Percentiles rank a stretch among this genome's conserved stretches.
phyloP scores from a whole-genome alignment of 2,329 filamentous ascomycete genomes.

The Gaeumannomyces tritici region DNA sequence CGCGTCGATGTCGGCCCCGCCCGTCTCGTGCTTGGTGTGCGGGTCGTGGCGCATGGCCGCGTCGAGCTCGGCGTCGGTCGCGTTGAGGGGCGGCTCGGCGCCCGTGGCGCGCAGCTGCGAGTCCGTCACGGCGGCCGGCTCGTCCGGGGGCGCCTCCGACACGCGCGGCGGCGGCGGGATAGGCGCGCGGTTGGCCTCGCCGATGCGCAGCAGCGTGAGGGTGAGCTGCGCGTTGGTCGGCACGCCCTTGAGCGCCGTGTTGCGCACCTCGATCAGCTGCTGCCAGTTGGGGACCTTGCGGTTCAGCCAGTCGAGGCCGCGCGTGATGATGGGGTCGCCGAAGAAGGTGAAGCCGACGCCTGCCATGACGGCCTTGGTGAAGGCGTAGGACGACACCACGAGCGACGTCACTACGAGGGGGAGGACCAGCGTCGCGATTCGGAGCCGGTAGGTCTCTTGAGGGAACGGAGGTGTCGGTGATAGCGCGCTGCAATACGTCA shows the following conservation, averaged over 20 bases:
- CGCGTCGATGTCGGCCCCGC: conserved; percentile 36
- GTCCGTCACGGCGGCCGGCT: conserved; percentile 29
- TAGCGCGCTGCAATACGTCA: conserved; percentile 33
- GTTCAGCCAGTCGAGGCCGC: conserved; percentile 50
- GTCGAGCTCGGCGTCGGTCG: conserved; percentile 55
- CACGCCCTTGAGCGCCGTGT: conserved; percentile 65
- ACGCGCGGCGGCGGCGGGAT: conserved; percentile 48
- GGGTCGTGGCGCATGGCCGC: conserved; percentile 44
- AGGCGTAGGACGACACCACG: conserved; percentile 46
- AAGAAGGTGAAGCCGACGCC: conserved; percentile 69
- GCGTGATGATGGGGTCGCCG: conserved; percentile 62
- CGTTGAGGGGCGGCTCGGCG: conserved; percentile 41
- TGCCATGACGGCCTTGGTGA: conserved; percentile 58
- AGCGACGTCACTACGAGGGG: conserved; percentile 43
- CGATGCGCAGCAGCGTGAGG: conserved; percentile 70
- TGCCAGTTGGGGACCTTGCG: conserved; percentile 60
- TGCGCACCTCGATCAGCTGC: conserved; percentile 59
- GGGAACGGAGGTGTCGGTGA: conserved; percentile 57
- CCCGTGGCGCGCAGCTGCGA: conserved; percentile 39
- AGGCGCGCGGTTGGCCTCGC: conserved; percentile 72
- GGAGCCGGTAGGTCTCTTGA: conserved; percentile 37
- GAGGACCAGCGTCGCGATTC: conserved; percentile 41
- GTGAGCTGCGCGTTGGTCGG: conserved; percentile 82
- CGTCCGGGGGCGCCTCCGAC: conserved; percentile 22
- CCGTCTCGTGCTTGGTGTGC: conserved; percentile 21